phyloP scores from a whole-genome alignment of 2,329 filamentous ascomycete species.

The Paradendryphiella salina region DNA sequence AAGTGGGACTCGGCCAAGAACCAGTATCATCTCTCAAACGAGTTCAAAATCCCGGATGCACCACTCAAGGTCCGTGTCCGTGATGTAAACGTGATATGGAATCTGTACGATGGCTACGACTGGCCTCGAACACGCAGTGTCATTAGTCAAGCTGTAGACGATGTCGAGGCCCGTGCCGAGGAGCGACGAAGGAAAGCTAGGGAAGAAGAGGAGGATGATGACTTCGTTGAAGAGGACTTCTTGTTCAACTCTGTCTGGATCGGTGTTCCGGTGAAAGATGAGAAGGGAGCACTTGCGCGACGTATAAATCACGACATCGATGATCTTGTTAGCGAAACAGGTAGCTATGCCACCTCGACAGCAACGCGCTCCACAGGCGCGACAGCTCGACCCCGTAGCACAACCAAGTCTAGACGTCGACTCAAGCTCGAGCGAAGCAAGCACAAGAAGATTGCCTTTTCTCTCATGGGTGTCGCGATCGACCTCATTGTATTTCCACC shows the following conservation, averaged over 20 bases:
- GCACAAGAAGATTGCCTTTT: conserved; percentile 93
- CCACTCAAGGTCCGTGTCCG: conserved; percentile 78
- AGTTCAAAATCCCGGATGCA: conserved; percentile 63
- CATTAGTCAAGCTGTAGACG: conserved; percentile 84
- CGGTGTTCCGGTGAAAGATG: conserved; percentile 81
- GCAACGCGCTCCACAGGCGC: conserved; percentile 42
- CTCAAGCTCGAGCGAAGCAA: conserved; percentile 82
- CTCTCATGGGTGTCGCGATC: conserved; percentile 79
- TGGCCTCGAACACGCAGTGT: conserved; percentile 86
- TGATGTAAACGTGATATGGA: conserved; percentile 95
- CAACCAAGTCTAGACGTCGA: conserved; percentile 52
- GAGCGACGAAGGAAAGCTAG: conserved; percentile 67
- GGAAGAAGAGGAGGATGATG: conserved; percentile 62
- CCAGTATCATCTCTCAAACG: conserved; percentile 69
- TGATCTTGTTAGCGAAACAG: conserved; percentile 83
- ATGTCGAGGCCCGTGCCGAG: conserved; percentile 80
- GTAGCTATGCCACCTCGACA: conserved; percentile 76
- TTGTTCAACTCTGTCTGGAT: conserved; percentile 99
- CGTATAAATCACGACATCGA: conserved; percentile 89
- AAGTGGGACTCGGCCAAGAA: conserved; percentile 80
- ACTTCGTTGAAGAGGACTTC: conserved; percentile 85
- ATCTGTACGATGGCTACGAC: conserved; percentile 96
- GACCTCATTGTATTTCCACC: conserved; percentile 82
- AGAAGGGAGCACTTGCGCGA: conserved; percentile 77
- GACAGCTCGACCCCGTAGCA: conserved; percentile 49